A percentile compares a stretch with the other conserved stretches of the same genome.
Evolutionary conservation across 306 rosid genomes (phyloP).

Genomic region (Herpetospermum pedunculosum): DNA sequence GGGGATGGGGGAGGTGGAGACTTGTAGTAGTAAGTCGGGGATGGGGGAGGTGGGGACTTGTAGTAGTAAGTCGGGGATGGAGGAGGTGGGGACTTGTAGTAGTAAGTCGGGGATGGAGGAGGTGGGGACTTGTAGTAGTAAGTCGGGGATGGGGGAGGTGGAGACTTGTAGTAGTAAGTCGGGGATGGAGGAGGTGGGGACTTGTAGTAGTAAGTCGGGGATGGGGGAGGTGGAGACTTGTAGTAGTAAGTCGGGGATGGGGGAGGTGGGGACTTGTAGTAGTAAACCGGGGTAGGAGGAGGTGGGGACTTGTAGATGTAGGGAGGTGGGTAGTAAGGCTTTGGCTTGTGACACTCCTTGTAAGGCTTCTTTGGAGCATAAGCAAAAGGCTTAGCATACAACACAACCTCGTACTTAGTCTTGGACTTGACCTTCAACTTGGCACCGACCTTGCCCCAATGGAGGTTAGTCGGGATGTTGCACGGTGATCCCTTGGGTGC

Average conservation of each 20-base stretch:
- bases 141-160: background rate
- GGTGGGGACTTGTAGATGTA: slow-evolving; percentile 41
- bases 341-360: slow-evolving; percentile 42
- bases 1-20: slow-evolving; percentile 7
- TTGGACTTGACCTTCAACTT: slow-evolving; percentile 56
- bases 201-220: background rate
- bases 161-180: slow-evolving; percentile 5
- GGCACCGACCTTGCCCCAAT: slow-evolving; percentile 48
- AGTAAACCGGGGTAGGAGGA: slow-evolving; percentile 2
- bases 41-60: slow-evolving; percentile 9
- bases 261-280: slow-evolving; percentile 12
- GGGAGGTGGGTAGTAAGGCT: slow-evolving; percentile 55
- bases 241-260: slow-evolving; percentile 7
- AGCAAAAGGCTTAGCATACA: slow-evolving; percentile 63
- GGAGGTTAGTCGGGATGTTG: slow-evolving; percentile 54
- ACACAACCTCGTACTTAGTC: slow-evolving; percentile 58
- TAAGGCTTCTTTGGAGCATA: slow-evolving; percentile 67
- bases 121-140: background rate
- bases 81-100: slow-evolving; percentile 37
- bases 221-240: slow-evolving; percentile 19
- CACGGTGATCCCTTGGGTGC: slow-evolving; percentile 69
- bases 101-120: slow-evolving; percentile 9
- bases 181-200: slow-evolving; percentile 19
- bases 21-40: background rate
- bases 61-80: slow-evolving; percentile 26